A percentile compares a stretch with the other conserved stretches of the same genome.
Evolutionary conservation across 306 rosid species (phyloP).

Genomic region (Dalbergia cultrata): DNA sequence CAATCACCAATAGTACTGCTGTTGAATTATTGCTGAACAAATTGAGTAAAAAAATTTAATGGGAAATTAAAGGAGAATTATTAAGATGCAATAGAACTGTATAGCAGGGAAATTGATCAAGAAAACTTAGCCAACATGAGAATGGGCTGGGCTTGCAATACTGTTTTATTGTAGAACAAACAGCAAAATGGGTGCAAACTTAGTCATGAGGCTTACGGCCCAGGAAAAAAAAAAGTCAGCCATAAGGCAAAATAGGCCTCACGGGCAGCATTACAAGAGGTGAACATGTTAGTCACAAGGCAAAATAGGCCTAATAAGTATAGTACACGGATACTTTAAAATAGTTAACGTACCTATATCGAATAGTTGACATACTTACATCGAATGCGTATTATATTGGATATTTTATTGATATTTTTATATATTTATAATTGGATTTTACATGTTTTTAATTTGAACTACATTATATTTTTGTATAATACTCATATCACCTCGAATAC

Average conservation of each 20-base stretch:
- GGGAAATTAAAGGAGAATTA: neutral
- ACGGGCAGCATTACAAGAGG: neutral
- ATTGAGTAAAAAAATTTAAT: neutral
- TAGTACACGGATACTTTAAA: too few species aligned
- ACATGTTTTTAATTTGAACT: too few species aligned
- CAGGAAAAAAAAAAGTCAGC: neutral
- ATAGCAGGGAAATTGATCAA: neutral
- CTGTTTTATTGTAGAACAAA: neutral
- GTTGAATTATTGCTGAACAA: slow-evolving; percentile 35
- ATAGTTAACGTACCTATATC: too few species aligned
- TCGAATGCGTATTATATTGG: too few species aligned
- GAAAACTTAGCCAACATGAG: neutral
- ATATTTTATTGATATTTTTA: too few species aligned
- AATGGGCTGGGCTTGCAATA: slow-evolving; percentile 37
- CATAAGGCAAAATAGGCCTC: neutral
- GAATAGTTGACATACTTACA: too few species aligned
- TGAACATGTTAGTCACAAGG: neutral
- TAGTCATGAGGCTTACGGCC: too few species aligned
- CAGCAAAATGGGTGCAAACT: neutral
- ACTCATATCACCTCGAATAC: too few species aligned
- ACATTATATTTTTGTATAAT: too few species aligned
- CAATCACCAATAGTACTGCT: slow-evolving; percentile 21
- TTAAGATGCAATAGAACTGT: neutral
- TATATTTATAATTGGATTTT: too few species aligned
- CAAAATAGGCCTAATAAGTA: neutral